Conservation (phyloP, 495 filamentous ascomycete genomes). For the Penicillium herquei region DNA sequence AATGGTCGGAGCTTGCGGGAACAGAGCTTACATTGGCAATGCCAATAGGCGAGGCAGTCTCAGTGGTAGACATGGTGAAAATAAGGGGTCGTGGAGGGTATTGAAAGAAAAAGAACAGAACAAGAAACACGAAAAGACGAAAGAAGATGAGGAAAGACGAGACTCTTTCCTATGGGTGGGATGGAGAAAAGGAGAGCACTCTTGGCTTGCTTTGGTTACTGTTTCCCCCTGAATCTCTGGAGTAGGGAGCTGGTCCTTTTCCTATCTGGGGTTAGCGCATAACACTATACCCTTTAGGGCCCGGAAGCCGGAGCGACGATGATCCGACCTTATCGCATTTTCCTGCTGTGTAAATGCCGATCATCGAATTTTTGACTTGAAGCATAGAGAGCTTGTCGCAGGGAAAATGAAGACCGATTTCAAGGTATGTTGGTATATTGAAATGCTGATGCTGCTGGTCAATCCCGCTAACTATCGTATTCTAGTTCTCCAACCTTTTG, state of each 20-base stretch:
- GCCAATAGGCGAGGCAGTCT: conserved; percentile 92
- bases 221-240: conserved; percentile 37
- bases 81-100: conserved; percentile 21
- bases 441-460: too few relatives aligned
- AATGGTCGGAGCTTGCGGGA: conserved; percentile 3
- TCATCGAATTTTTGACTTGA: conserved; percentile 26
- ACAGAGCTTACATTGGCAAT: conserved; percentile 84
- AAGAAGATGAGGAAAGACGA: background rate
- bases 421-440: conserved; percentile 54
- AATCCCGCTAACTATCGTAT: background rate
- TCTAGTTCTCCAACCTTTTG: conserved; percentile 87
- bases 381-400: conserved; percentile 24
- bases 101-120: conserved; percentile 17
- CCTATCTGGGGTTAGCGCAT: conserved; percentile 26
- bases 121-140: conserved; percentile 11
- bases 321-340: conserved; percentile 29
- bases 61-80: conserved; percentile 70
- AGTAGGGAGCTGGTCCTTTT: conserved; percentile 31
- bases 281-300: conserved; percentile 13
- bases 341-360: conserved; percentile 8
- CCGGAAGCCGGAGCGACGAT: conserved; percentile 20
- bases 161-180: conserved; percentile 12
- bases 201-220: conserved; percentile 20
- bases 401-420: conserved; percentile 92
- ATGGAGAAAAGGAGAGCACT: conserved; percentile 21